A percentile compares a stretch with the other conserved stretches of the same genome.
Evolutionary conservation across 768 basidiomycete genomes (phyloP).

Genomic region (Tulasnella sp.): DNA sequence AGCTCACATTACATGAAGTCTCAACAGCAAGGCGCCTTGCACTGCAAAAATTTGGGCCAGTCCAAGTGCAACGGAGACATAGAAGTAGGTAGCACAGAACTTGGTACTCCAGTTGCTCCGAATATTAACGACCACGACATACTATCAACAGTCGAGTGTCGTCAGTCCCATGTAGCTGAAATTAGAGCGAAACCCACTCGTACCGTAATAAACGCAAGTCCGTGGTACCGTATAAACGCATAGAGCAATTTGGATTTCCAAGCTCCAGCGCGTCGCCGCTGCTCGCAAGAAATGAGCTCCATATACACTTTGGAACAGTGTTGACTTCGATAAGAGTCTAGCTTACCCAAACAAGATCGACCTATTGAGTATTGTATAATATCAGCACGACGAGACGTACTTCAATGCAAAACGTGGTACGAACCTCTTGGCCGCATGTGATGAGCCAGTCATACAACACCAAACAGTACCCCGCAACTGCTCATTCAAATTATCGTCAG

Average conservation of each 20-base stretch:
- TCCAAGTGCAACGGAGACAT: background rate
- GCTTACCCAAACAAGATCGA: background rate
- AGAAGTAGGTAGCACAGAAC: background rate
- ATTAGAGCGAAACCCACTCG: too few relatives aligned
- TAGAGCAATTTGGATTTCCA: slow-evolving; percentile 1
- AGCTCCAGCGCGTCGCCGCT: background rate
- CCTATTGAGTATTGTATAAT: too few relatives aligned
- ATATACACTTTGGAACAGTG: background rate
- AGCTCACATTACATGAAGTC: background rate
- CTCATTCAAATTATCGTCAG: too few relatives aligned
- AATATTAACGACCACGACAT: background rate
- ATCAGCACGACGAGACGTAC: too few relatives aligned
- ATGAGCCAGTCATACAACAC: too few relatives aligned
- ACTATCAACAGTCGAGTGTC: background rate
- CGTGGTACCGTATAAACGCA: background rate
- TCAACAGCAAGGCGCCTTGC: background rate
- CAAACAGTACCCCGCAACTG: too few relatives aligned
- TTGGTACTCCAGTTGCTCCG: background rate
- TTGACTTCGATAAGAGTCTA: background rate
- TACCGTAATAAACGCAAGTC: background rate
- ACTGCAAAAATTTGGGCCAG: background rate
- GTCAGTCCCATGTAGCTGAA: background rate
- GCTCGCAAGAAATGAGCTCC: background rate
- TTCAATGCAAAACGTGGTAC: too few relatives aligned
- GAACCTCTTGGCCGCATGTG: too few relatives aligned